Evolutionary conservation across 2,329 filamentous ascomycete genomes (phyloP).

Genomic region (Calonectria hawksworthii): DNA sequence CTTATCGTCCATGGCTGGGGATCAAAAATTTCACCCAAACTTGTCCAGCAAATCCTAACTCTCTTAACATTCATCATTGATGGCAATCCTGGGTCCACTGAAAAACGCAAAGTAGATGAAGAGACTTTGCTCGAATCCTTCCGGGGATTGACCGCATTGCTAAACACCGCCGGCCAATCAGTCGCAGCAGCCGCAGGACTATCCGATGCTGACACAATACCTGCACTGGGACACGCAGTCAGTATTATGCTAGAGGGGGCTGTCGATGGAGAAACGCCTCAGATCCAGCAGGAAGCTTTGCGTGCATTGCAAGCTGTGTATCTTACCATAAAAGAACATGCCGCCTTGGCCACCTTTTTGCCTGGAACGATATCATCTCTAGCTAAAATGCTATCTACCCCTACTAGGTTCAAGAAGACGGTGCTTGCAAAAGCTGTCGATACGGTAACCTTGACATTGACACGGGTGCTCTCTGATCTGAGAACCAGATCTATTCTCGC

Average conservation of each 20-base stretch:
- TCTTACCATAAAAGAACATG: slow-evolving; percentile 75
- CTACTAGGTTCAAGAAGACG: slow-evolving; percentile 67
- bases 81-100: slow-evolving; percentile 71
- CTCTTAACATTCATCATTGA: slow-evolving; percentile 86
- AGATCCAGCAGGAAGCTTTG: slow-evolving; percentile 80
- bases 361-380: slow-evolving; percentile 89
- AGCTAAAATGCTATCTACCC: slow-evolving; percentile 80
- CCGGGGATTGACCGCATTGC: slow-evolving; percentile 75
- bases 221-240: slow-evolving; percentile 85
- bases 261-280: slow-evolving; percentile 72
- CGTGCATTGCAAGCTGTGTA: slow-evolving; percentile 74
- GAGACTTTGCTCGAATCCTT: slow-evolving; percentile 83
- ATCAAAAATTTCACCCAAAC: slow-evolving; percentile 74
- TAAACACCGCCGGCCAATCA: slow-evolving; percentile 70
- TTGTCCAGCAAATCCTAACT: slow-evolving; percentile 88
- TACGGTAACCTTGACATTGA: slow-evolving; percentile 68
- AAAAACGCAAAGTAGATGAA: slow-evolving; percentile 69
- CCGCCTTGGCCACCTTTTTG: slow-evolving; percentile 87
- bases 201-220: slow-evolving; percentile 73
- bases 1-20: slow-evolving; percentile 87
- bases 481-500: slow-evolving; percentile 63
- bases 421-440: slow-evolving; percentile 75
- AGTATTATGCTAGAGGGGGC: slow-evolving; percentile 84
- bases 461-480: slow-evolving; percentile 70
- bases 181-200: slow-evolving; percentile 63